Conservation (phyloP, 2,329 filamentous ascomycete species). For the Incumbomyces lentus region DNA sequence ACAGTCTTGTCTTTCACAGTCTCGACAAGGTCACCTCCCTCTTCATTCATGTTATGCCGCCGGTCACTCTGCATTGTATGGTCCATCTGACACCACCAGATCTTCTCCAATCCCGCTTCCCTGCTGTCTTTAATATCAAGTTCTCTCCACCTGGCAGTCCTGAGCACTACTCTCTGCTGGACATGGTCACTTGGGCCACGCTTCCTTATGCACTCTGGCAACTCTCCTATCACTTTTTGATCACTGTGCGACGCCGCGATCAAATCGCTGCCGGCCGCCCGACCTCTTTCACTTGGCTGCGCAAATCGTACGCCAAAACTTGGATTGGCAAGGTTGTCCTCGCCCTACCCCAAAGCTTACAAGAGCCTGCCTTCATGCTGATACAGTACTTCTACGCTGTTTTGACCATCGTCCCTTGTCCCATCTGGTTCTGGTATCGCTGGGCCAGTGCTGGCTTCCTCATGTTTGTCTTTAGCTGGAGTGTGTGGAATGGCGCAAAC, state of each 20-base stretch:
- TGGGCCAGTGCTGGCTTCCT: constrained; percentile 72
- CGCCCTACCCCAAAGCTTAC: constrained; percentile 60
- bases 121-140: constrained; percentile 76
- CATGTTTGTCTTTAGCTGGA: constrained; percentile 78
- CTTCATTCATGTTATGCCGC: constrained; percentile 99
- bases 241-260: constrained; percentile 85
- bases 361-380: constrained; percentile 87
- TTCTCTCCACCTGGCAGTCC: constrained; percentile 56
- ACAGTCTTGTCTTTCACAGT: constrained; percentile 95
- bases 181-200: constrained; percentile 91
- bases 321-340: constrained; percentile 83
- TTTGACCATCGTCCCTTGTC: constrained; percentile 86
- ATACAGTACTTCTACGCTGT: constrained; percentile 91
- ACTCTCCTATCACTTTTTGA: constrained; percentile 82
- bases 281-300: constrained; percentile 95
- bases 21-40: constrained; percentile 93
- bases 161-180: constrained; percentile 65
- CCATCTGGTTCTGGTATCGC: constrained; percentile 85
- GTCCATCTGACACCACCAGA: constrained; percentile 67
- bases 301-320: constrained; percentile 77
- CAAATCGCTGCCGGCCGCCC: constrained; percentile 93
- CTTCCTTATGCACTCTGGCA: constrained; percentile 92
- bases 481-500: constrained; percentile 90
- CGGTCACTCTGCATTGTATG: constrained; percentile 81
- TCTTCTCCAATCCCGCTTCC: constrained; percentile 60